Evolutionary conservation across 306 rosid species (phyloP).

Genomic region (Malus orientalis): DNA sequence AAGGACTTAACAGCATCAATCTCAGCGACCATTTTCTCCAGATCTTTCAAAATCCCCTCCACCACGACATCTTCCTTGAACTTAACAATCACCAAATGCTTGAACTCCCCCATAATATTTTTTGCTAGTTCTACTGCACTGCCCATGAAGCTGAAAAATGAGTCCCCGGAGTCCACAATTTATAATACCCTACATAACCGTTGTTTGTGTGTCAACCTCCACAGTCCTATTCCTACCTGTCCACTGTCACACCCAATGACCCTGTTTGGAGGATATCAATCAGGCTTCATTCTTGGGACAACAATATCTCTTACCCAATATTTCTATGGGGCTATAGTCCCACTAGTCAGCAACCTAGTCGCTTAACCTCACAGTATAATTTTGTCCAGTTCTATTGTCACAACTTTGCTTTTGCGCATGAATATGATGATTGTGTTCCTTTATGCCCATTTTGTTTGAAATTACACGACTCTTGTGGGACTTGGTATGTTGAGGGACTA

Average conservation of each 20-base stretch:
- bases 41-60: constrained; percentile 61
- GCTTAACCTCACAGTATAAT: constrained; percentile 12
- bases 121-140: background rate
- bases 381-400: background rate
- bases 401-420: background rate
- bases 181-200: constrained; percentile 23
- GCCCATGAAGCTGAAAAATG: constrained; percentile 15
- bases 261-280: constrained; percentile 26
- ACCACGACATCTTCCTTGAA: constrained; percentile 68
- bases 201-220: constrained; percentile 25
- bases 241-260: constrained; percentile 30
- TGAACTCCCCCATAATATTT: constrained; percentile 59
- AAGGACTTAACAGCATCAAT: constrained; percentile 71
- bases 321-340: constrained; percentile 28
- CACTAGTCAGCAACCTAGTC: constrained; percentile 28
- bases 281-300: constrained; percentile 17
- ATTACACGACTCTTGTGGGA: background rate
- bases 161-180: constrained; percentile 14
- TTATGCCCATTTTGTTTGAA: background rate
- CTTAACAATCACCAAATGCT: constrained; percentile 78
- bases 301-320: constrained; percentile 49
- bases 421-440: background rate
- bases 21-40: constrained; percentile 66
- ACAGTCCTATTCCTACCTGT: constrained; percentile 33
- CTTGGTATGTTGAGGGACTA: background rate